Conservation (phyloP, 805 yeast genomes). For the Citeromyces matritensis region DNA sequence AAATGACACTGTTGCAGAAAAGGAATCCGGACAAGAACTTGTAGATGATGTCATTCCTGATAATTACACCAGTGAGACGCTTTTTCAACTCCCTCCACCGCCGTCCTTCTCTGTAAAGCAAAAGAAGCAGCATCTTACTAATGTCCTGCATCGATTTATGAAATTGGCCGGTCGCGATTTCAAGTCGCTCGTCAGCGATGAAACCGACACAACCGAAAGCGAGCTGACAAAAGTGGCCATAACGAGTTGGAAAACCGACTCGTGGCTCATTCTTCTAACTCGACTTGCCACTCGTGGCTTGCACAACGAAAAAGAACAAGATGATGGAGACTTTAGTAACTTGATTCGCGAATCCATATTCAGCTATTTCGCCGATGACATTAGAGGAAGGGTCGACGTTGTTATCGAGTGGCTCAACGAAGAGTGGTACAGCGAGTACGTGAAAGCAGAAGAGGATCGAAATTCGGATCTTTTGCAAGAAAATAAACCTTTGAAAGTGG, state of each 20-base stretch:
- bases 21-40: constrained; percentile 7
- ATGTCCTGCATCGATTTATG: constrained; percentile 46
- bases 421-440: constrained; percentile 66
- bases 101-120: constrained; percentile 30
- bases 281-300: constrained; percentile 79
- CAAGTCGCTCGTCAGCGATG: constrained; percentile 1
- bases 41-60: constrained; percentile 12
- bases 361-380: constrained; percentile 57
- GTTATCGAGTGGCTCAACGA: constrained; percentile 90
- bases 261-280: constrained; percentile 66
- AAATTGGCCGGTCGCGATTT: constrained; percentile 23
- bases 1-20: constrained; percentile 2
- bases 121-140: constrained; percentile 38
- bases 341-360: constrained; percentile 57
- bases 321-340: constrained; percentile 24
- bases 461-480: constrained; percentile 4
- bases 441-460: constrained; percentile 7
- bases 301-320: constrained; percentile 7
- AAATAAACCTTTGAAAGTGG: constrained; percentile 7
- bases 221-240: constrained; percentile 40
- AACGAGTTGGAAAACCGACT: constrained; percentile 36
- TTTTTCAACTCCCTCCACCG: constrained; percentile 40
- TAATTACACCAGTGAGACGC: too few species aligned
- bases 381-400: constrained; percentile 56
- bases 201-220: constrained; percentile 4